These are phyloP conservation scores for Trichocomaceae sp. DNA, from an alignment of 2,329 filamentous ascomycete genomes.

Conservation along the genomic window DNA sequence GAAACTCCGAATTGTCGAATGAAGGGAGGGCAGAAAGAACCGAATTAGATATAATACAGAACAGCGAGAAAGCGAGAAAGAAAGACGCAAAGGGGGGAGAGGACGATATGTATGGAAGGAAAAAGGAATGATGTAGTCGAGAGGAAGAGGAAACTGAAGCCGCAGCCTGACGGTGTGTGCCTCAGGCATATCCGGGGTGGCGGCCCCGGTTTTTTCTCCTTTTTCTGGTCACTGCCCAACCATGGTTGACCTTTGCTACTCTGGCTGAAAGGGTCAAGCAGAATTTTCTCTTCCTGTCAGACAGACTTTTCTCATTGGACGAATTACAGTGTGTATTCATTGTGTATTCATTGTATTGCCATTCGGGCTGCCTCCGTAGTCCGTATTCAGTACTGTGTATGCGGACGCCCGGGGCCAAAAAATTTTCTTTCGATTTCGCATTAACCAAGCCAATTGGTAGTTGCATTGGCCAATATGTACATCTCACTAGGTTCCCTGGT, in stretches of 20 bases:
- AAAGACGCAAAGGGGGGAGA: neutral
- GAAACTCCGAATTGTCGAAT: conserved; percentile 7
- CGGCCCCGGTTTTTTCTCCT: neutral
- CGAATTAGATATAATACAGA: neutral
- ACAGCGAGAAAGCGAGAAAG: neutral
- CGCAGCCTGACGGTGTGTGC: neutral
- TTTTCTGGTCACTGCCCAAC: neutral
- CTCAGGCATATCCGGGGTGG: conserved; percentile 6
- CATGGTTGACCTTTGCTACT: neutral
- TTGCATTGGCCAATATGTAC: no score
- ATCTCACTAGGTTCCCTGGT: no score
- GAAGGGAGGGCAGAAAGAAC: conserved; percentile 8
- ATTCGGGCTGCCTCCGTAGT: neutral
- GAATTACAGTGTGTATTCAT: no score
- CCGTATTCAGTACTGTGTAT: no score
- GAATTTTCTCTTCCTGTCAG: neutral
- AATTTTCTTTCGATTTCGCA: no score
- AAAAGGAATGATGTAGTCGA: neutral
- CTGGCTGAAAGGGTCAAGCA: neutral
- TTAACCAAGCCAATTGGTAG: no score
- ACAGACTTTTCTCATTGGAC: neutral
- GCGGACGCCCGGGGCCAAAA: no score
- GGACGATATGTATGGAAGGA: neutral
- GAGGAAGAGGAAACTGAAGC: neutral
- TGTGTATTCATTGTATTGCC: neutral